Percentiles rank a stretch among this genome's conserved stretches.
Evolutionary conservation across 2,329 filamentous ascomycete genomes (phyloP).

Genomic region (Ceratocystiopsis brevicomis): DNA sequence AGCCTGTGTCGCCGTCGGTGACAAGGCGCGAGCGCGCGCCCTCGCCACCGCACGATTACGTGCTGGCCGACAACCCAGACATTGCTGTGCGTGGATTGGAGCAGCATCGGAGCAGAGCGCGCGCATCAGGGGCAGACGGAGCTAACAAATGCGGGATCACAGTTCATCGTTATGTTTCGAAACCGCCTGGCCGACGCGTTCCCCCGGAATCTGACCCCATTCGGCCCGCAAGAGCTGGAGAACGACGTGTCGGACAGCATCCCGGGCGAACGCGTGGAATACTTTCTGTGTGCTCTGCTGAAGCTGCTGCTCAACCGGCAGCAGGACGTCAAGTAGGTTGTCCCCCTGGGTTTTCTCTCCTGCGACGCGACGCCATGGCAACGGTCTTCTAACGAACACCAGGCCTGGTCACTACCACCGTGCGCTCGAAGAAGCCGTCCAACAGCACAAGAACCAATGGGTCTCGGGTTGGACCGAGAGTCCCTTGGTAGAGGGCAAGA

Average conservation of each 20-base stretch:
- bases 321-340: slow-evolving; percentile 86
- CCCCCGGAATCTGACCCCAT: slow-evolving; percentile 68
- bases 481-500: slow-evolving; percentile 61
- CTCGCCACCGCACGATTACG: slow-evolving; percentile 79
- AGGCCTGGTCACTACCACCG: slow-evolving; percentile 86
- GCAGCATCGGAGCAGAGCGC: too few relatives aligned
- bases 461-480: slow-evolving; percentile 68
- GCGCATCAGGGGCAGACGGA: too few relatives aligned
- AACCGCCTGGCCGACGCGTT: slow-evolving; percentile 83
- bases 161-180: slow-evolving; percentile 98
- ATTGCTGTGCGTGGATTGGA: slow-evolving; percentile 68
- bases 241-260: slow-evolving; percentile 58
- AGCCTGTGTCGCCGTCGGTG: slow-evolving; percentile 26
- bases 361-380: not conserved
- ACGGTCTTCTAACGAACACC: slow-evolving; percentile 1
- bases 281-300: slow-evolving; percentile 74
- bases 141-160: slow-evolving; percentile 10
- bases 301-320: slow-evolving; percentile 86
- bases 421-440: slow-evolving; percentile 82
- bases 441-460: slow-evolving; percentile 77
- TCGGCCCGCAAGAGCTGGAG: slow-evolving; percentile 91
- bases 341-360: not conserved
- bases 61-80: slow-evolving; percentile 74
- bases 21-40: slow-evolving; percentile 55
- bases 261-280: slow-evolving; percentile 71